Percentiles rank a stretch among this genome's conserved stretches.
Evolutionary conservation across 805 yeast genomes (phyloP).

Genomic region (Debaryomyces maramus): DNA sequence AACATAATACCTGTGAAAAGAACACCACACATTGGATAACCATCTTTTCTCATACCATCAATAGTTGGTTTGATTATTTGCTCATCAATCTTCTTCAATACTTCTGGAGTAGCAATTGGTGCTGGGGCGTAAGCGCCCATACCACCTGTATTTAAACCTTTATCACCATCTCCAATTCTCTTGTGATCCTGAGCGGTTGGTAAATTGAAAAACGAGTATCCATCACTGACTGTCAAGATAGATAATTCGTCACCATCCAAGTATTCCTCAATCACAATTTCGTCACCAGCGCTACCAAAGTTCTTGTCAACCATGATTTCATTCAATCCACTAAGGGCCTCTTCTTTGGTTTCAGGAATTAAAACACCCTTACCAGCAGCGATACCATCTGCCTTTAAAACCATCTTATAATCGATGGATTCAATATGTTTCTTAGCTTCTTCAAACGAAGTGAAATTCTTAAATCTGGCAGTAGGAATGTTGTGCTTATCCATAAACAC

Average conservation of each 20-base stretch:
- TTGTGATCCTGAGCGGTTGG: constrained; percentile 99
- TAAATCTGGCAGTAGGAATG: constrained; percentile 93
- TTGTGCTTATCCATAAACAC: constrained; percentile 88
- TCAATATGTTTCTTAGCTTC: constrained; percentile 72
- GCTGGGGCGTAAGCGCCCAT: constrained; percentile 99
- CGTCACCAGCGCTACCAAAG: constrained; percentile 92
- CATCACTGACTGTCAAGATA: constrained; percentile 88
- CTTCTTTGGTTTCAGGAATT: constrained; percentile 81
- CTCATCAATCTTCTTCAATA: constrained; percentile 68
- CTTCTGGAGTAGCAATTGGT: constrained; percentile 81
- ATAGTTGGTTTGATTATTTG: constrained; percentile 87
- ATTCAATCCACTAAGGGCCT: constrained; percentile 80
- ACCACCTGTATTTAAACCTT: constrained; percentile 97
- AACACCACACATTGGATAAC: constrained; percentile 93
- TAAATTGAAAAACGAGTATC: constrained; percentile 83
- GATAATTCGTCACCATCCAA: constrained; percentile 97
- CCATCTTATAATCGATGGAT: constrained; percentile 69
- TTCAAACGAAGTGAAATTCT: constrained; percentile 75
- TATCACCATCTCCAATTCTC: constrained; percentile 89
- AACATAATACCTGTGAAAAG: constrained; percentile 94
- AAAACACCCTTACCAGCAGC: constrained; percentile 99
- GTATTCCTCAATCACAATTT: constrained; percentile 91
- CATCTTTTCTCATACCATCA: constrained; percentile 94
- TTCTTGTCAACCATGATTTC: constrained; percentile 87
- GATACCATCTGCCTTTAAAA: constrained; percentile 94